Evolutionary conservation across 257 asterid species (phyloP), one percentile per base, ranked within the genome.

Genomic region (Dorcoceras hygrometricum): DNA sequence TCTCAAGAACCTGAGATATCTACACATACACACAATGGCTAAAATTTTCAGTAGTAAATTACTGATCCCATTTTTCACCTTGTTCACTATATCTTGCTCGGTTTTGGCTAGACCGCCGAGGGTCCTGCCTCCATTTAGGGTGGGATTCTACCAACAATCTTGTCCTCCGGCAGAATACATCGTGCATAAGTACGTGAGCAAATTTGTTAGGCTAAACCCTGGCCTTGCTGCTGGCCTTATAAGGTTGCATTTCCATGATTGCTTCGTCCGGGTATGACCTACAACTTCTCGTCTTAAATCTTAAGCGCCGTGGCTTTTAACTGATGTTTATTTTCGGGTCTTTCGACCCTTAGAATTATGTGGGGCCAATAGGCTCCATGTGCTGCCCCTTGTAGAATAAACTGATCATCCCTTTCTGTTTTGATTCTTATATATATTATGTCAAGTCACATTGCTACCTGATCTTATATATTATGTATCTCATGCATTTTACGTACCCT

Each of bases 221-320:
- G 93, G 90, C 26, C 55, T 86, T 10, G 96, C 79, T 28, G 93
- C 90, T 16, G 96, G 93, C 51, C 86, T 88, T 22, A 75, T 88
- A 34, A 64, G 96, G 62, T 14, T 86, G 74, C 94, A 86, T 73
- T 86, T 88, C 71, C 96, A 86, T 50, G 96, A 88, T 66, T 88
- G 96, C 71, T 88, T 88, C 55, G 86, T 88, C 43, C 59, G 87
- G 89, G 95, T 88, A 83, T 14, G 39, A 4, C 32, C 6, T 28
- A 32, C 10, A 2, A 1, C 39, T 32, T 32, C 14, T 8, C 39
- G 12, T 32, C 14, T 32, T 8, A 32, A 8, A 32, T 32, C 39
- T 8, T 32, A 32, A 32, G 8, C 39, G 9, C 39, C 39, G 2
- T 32, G 8, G 6, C 4, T 28, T 7, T 28, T 28, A n/a, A n/a